These are phyloP conservation scores for Capsella rubella DNA, from an alignment of 441 rosid genomes.

Conservation along the genomic window DNA sequence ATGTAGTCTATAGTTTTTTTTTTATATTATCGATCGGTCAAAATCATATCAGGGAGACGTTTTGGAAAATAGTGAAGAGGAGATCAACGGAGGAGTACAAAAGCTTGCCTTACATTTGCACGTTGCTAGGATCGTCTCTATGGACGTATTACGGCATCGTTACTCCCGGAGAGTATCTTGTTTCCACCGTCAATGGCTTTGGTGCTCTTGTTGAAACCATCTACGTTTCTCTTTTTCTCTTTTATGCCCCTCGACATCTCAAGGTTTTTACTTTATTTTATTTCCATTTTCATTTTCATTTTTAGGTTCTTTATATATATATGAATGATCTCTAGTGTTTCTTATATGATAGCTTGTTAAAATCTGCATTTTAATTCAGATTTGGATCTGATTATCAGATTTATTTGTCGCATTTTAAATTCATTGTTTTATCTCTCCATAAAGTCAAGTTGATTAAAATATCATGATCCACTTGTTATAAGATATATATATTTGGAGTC, in stretches of 20 bases:
- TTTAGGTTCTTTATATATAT: neutral
- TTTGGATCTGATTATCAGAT: slow-evolving; percentile 37
- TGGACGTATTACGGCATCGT: slow-evolving; percentile 87
- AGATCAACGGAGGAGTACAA: slow-evolving; percentile 80
- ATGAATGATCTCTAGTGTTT: slow-evolving; percentile 26
- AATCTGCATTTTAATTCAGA: slow-evolving; percentile 34
- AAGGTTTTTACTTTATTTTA: slow-evolving; percentile 47
- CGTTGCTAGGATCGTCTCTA: slow-evolving; percentile 60
- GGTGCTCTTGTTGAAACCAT: slow-evolving; percentile 63
- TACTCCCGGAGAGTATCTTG: slow-evolving; percentile 66
- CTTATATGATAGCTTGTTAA: slow-evolving; percentile 37
- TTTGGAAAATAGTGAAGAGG: slow-evolving; percentile 64
- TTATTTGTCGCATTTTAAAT: neutral
- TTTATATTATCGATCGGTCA: neutral
- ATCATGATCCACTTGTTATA: slow-evolving; percentile 38
- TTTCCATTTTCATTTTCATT: neutral
- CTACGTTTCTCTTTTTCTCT: slow-evolving; percentile 63
- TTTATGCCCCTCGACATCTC: slow-evolving; percentile 59
- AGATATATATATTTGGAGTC: slow-evolving; percentile 2
- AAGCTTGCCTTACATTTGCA: slow-evolving; percentile 79
- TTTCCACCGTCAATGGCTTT: slow-evolving; percentile 79
- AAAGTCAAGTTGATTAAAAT: slow-evolving; percentile 32
- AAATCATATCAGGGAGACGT: slow-evolving; percentile 53
- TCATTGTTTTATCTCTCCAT: neutral
- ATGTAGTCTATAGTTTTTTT: neutral